A percentile compares a stretch with the other conserved stretches of the same genome.
phyloP scores from a whole-genome alignment of 2,329 filamentous ascomycete species.

The Fusarium setosum region DNA sequence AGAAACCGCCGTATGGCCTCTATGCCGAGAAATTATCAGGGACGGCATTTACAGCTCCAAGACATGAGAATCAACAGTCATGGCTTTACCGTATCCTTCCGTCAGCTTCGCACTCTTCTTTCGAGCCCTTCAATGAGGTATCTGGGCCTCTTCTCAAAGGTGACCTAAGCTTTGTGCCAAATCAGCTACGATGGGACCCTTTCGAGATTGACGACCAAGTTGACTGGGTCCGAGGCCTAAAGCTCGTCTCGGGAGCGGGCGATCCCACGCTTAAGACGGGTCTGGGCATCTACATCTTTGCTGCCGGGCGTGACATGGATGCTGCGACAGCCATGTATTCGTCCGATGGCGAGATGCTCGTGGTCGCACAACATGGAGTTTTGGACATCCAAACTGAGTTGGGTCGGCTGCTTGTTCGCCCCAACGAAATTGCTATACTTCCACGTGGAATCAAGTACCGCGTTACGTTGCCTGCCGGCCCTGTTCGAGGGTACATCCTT shows the following conservation, averaged over 20 bases:
- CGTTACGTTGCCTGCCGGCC: constrained; percentile 69
- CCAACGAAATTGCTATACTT: constrained; percentile 81
- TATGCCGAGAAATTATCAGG: constrained; percentile 85
- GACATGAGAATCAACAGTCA: constrained; percentile 74
- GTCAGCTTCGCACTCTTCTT: constrained; percentile 69
- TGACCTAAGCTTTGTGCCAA: constrained; percentile 62
- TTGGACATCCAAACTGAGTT: constrained; percentile 83
- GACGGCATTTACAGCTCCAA: constrained; percentile 76
- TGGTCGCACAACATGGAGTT: constrained; percentile 79
- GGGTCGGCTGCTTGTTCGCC: constrained; percentile 78
- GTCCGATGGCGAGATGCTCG: constrained; percentile 81
- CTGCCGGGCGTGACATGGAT: constrained; percentile 81
- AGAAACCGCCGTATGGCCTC: constrained; percentile 80
- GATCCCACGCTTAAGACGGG: constrained; percentile 83
- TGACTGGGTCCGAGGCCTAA: constrained; percentile 68
- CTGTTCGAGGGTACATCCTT: constrained; percentile 77
- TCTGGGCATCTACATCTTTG: constrained; percentile 84
- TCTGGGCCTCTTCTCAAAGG: constrained; percentile 32
- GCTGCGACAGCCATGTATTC: constrained; percentile 81
- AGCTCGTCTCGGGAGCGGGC: constrained; percentile 81
- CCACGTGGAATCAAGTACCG: constrained; percentile 80
- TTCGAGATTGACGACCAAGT: constrained; percentile 76
- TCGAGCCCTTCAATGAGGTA: constrained; percentile 30
- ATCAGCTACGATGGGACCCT: constrained; percentile 85
- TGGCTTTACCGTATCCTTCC: constrained; percentile 79